A percentile compares a stretch with the other conserved stretches of the same genome.
phyloP scores from a whole-genome alignment of 1,284 basidiomycete species.

The Ceratobasidium sp. region DNA sequence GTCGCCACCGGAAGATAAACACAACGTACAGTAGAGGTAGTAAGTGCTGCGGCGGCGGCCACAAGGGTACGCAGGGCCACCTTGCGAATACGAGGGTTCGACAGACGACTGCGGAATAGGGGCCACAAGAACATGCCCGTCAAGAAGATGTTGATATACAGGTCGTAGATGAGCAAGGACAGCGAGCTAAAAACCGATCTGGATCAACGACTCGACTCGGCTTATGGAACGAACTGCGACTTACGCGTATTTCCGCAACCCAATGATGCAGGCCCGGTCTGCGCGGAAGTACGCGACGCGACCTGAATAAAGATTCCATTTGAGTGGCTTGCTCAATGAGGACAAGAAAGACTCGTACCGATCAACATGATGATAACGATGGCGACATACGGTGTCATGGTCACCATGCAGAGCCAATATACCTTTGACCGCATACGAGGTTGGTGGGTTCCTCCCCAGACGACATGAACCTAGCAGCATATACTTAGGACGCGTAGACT shows the following conservation, averaged over 20 bases:
- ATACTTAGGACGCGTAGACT: no score
- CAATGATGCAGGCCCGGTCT: conserved; percentile 59
- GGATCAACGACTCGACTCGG: not conserved
- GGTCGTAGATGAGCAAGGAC: conserved; percentile 58
- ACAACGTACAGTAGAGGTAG: conserved; percentile 56
- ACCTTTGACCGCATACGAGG: conserved; percentile 53
- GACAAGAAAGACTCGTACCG: conserved; percentile 47
- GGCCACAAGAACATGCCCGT: conserved; percentile 63
- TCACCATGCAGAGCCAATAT: conserved; percentile 54
- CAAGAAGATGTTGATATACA: conserved; percentile 59
- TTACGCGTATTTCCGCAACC: conserved; percentile 55
- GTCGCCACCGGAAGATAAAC: not conserved
- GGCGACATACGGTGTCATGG: conserved; percentile 53
- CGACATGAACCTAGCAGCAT: conserved; percentile 54
- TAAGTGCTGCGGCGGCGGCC: conserved; percentile 52
- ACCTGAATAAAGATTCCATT: conserved; percentile 49
- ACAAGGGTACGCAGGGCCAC: conserved; percentile 59
- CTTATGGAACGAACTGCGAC: conserved; percentile 12
- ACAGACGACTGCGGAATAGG: conserved; percentile 55
- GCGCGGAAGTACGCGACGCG: conserved; percentile 55
- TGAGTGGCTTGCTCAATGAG: not conserved
- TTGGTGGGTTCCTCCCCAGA: conserved; percentile 50
- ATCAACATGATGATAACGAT: conserved; percentile 54
- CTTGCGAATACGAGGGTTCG: conserved; percentile 54
- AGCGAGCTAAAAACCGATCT: conserved; percentile 51